These are phyloP conservation scores for Termitomyces sp. DNA, from an alignment of 768 basidiomycete genomes.

Conservation along the genomic window DNA sequence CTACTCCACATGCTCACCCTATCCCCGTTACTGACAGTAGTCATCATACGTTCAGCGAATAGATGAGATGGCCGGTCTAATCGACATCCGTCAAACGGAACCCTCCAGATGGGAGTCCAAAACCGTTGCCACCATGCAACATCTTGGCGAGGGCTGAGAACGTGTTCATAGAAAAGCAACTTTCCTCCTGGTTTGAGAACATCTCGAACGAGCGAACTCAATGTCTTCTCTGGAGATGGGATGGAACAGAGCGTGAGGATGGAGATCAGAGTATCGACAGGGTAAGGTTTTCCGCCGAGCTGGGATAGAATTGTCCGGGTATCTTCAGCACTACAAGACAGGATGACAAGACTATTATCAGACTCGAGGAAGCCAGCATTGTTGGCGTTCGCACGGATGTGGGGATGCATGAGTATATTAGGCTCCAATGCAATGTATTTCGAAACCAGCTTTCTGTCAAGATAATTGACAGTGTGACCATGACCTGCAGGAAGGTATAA, in stretches of 20 bases:
- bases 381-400: constrained; percentile 47
- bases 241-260: constrained; percentile 66
- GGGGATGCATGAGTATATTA: constrained; percentile 58
- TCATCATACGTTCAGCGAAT: constrained; percentile 36
- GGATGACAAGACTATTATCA: constrained; percentile 49
- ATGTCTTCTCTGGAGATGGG: constrained; percentile 47
- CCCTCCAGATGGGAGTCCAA: constrained; percentile 69
- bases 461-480: constrained; percentile 62
- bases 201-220: constrained; percentile 43
- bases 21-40: constrained; percentile 15
- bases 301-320: constrained; percentile 39
- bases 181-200: constrained; percentile 63
- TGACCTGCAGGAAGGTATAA: constrained; percentile 37
- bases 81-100: constrained; percentile 59
- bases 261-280: constrained; percentile 61
- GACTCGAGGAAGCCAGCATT: constrained; percentile 41
- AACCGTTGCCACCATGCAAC: constrained; percentile 71
- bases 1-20: constrained; percentile 45
- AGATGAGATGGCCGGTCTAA: constrained; percentile 55
- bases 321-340: constrained; percentile 65
- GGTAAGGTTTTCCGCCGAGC: constrained; percentile 15
- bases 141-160: constrained; percentile 46
- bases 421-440: constrained; percentile 75
- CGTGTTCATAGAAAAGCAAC: constrained; percentile 70
- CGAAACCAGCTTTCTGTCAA: constrained; percentile 48